Conservation (phyloP, 345 rosid species). For the Erysimum cheiranthoides region DNA sequence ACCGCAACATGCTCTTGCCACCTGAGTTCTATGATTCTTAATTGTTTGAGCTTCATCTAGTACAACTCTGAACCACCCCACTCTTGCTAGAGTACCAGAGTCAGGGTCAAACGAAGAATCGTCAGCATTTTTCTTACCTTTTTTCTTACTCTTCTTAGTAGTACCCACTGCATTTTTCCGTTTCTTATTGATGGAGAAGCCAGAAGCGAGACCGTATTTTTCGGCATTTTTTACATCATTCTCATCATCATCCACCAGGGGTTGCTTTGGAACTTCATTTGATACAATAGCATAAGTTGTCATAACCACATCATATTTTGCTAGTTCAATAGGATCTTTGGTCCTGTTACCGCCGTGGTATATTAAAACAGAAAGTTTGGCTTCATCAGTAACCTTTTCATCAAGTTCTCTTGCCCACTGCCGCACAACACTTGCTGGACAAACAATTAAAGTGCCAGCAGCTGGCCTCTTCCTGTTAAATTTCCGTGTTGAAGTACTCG, state of each 20-base stretch:
- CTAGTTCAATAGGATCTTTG: slow-evolving; percentile 80
- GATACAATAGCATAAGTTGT: slow-evolving; percentile 91
- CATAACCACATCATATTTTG: slow-evolving; percentile 87
- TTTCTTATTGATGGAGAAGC: slow-evolving; percentile 63
- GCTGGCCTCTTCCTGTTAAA: slow-evolving; percentile 63
- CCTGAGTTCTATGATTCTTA: slow-evolving; percentile 96
- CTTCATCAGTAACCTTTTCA: slow-evolving; percentile 80
- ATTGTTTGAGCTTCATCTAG: slow-evolving; percentile 99
- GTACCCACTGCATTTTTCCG: slow-evolving; percentile 53
- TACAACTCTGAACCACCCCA: slow-evolving; percentile 82
- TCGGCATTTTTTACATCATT: slow-evolving; percentile 70
- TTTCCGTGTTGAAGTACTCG: slow-evolving; percentile 56
- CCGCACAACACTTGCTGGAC: slow-evolving; percentile 94
- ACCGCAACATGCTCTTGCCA: slow-evolving; percentile 94
- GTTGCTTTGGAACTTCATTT: slow-evolving; percentile 93
- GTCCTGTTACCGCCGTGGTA: slow-evolving; percentile 96
- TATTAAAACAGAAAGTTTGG: slow-evolving; percentile 67
- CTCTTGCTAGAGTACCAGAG: slow-evolving; percentile 80
- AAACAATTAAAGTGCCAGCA: slow-evolving; percentile 94
- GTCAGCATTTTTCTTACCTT: slow-evolving; percentile 63
- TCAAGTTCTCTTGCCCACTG: slow-evolving; percentile 95
- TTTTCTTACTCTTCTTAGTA: slow-evolving; percentile 65
- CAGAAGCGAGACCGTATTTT: slow-evolving; percentile 67
- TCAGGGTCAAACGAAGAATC: slow-evolving; percentile 62
- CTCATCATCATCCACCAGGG: slow-evolving; percentile 77